Base-by-base conservation (phyloP, 352 stramenopile species). In the Peronospora farinosa region DNA sequence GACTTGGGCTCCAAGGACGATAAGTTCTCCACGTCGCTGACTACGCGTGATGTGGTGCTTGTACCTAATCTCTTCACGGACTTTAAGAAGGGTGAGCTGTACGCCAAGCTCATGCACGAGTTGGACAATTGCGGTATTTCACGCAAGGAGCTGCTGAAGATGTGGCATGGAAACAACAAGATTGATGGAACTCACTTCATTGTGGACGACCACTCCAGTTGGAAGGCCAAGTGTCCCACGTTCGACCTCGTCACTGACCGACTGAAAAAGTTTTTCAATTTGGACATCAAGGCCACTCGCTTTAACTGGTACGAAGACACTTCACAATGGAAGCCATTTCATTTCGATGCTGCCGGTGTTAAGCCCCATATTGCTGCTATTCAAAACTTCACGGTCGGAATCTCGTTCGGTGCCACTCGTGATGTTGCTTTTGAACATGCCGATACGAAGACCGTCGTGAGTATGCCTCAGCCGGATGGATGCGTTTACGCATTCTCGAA, bases 271-370 rank as follows among this genome's bases (percentile, higher is more conserved):
- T 97, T 96, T 51, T 98, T 97, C 70, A 61, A 67, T 10, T 72
- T 97, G 42, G 63, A 82, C 28, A 84, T 83, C 38, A 84, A 95
- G 47, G 87, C 89, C n/a, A 96, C 86, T 45, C 79, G 92, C 37
- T 97, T 98, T 57, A 98, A 98, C 69, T 98, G 90, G 90, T 97
- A 97, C 74, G 79, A 87, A 46, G 88, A 97, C 72, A 87, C 74
- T 42, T 86, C 70, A 3, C 84, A 97, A 72, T 97, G 92, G 89
- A 97, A 97, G 59, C 86, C 86, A 23, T 96, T 96, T 67, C 87
- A 97, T 69, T 94, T 95, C 56, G 89, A 97, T 59, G 87, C 79
- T 5, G 87, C 89, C 2, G 92, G 90, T n/a, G 95, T 96, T 47
- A 98, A 98, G 73, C 85, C 84, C 0, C 67, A 92, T 55, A 81